These are phyloP conservation scores for Phaeoacremonium minimum DNA, from an alignment of 2,329 filamentous ascomycete species.

Conservation along the genomic window DNA sequence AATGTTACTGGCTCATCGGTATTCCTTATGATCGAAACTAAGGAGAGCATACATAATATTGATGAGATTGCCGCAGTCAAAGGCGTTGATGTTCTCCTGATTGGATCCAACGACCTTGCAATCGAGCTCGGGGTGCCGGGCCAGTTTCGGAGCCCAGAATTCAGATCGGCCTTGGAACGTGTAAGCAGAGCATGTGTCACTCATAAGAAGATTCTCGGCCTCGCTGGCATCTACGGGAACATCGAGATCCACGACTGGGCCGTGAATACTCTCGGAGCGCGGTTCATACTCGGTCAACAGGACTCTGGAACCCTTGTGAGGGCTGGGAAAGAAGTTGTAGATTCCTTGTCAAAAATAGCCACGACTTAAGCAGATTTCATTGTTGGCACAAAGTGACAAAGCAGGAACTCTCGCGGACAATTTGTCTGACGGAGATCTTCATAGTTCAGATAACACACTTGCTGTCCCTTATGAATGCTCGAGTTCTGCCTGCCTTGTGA, in stretches of 20 bases:
- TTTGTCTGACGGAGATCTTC: no score
- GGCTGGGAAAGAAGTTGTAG: not conserved
- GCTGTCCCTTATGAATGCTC: no score
- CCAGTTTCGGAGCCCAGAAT: conserved; percentile 12
- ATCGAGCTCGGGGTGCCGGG: conserved; percentile 17
- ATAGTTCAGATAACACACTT: no score
- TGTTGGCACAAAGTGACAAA: no score
- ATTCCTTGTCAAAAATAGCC: no score
- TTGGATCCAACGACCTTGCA: conserved; percentile 24
- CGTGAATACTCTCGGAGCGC: conserved; percentile 10
- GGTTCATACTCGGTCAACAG: conserved; percentile 12
- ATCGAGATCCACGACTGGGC: conserved; percentile 12
- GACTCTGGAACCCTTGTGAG: conserved; percentile 11
- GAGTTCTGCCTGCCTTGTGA: no score
- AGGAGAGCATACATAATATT: conserved; percentile 15
- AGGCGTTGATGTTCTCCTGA: conserved; percentile 22
- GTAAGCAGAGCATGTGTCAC: conserved; percentile 13
- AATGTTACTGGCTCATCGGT: conserved; percentile 17
- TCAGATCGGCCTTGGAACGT: conserved; percentile 10
- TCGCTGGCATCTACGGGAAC: conserved; percentile 17
- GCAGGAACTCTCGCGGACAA: no score
- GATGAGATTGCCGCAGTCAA: conserved; percentile 23
- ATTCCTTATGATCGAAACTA: conserved; percentile 21
- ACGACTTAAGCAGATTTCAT: no score
- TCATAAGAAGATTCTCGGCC: conserved; percentile 15